A percentile compares a stretch with the other conserved stretches of the same genome.
Evolutionary conservation across 2,329 filamentous ascomycete species (phyloP).

Genomic region (Colletotrichum musicola): DNA sequence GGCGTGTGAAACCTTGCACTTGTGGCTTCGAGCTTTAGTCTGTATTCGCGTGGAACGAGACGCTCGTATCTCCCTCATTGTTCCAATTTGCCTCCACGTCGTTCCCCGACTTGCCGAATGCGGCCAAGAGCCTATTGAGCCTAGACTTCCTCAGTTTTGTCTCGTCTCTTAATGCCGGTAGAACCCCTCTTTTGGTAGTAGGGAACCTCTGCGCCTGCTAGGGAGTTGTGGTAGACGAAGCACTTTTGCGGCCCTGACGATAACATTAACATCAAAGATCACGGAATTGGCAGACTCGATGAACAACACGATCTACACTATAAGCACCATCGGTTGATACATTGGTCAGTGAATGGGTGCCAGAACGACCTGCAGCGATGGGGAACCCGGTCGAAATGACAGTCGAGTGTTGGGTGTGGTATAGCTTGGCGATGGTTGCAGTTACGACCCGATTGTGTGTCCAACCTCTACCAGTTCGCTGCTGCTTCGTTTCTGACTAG

Average conservation of each 20-base stretch:
- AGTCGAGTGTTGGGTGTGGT: slow-evolving; percentile 35
- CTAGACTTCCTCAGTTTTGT: slow-evolving; percentile 7
- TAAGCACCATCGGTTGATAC: neutral
- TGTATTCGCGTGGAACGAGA: neutral
- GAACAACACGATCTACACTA: neutral
- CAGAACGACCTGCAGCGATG: slow-evolving; percentile 6
- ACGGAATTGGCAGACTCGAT: neutral
- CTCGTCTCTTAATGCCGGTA: neutral
- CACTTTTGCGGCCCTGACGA: neutral
- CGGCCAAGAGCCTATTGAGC: neutral
- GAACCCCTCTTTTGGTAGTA: no score
- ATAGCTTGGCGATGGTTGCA: slow-evolving; percentile 9
- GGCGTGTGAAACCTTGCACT: neutral
- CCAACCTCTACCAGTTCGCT: neutral
- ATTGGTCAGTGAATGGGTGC: neutral
- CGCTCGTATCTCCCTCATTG: neutral
- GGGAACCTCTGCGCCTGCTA: neutral
- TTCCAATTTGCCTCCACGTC: neutral
- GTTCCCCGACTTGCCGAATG: slow-evolving; percentile 16
- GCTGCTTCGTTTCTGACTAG: neutral
- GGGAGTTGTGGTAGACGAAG: neutral
- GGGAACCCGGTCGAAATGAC: slow-evolving; percentile 3
- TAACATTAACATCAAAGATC: neutral
- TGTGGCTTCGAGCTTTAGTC: slow-evolving; percentile 23
- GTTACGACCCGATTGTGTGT: slow-evolving; percentile 30